Evolutionary conservation across 768 basidiomycete species (phyloP).

Genomic region (Amanita phalloides): DNA sequence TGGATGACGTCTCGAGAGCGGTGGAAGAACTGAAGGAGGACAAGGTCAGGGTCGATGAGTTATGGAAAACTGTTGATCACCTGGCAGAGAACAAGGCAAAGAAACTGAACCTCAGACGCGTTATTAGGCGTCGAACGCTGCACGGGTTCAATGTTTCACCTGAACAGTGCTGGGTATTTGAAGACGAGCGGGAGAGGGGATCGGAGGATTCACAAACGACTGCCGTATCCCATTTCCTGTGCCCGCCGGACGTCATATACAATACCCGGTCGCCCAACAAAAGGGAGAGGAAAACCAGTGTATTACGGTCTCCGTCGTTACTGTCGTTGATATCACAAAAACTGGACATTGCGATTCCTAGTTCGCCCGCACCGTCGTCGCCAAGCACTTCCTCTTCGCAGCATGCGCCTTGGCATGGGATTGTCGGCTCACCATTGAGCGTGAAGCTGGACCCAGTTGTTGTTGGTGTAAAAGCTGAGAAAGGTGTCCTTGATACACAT

Average conservation of each 20-base stretch:
- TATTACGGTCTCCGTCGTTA: constrained; percentile 6
- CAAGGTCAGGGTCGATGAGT: constrained; percentile 28
- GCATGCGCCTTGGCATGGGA: not conserved
- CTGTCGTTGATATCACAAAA: constrained; percentile 1
- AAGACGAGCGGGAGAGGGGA: constrained; percentile 33
- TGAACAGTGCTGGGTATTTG: constrained; percentile 1
- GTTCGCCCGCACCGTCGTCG: not conserved
- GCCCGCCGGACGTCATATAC: not conserved
- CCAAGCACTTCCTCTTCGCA: not conserved
- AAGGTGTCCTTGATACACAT: constrained; percentile 9
- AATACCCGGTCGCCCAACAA: constrained; percentile 9
- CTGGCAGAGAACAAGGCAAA: constrained; percentile 35
- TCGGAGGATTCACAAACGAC: constrained; percentile 62
- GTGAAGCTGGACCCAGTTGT: not conserved
- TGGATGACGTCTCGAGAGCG: constrained; percentile 1
- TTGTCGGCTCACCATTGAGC: not conserved
- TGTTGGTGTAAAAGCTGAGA: not conserved
- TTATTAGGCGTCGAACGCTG: constrained; percentile 12
- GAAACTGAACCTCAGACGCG: constrained; percentile 19
- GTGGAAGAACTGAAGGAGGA: constrained; percentile 7
- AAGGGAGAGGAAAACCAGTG: not conserved
- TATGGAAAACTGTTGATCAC: constrained; percentile 32
- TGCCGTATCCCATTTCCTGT: constrained; percentile 22
- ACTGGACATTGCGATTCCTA: not conserved
- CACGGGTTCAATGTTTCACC: not conserved